Evolutionary conservation across 345 rosid species (phyloP), one percentile per base, ranked within the genome.

Genomic region (Dipteronia sinensis): DNA sequence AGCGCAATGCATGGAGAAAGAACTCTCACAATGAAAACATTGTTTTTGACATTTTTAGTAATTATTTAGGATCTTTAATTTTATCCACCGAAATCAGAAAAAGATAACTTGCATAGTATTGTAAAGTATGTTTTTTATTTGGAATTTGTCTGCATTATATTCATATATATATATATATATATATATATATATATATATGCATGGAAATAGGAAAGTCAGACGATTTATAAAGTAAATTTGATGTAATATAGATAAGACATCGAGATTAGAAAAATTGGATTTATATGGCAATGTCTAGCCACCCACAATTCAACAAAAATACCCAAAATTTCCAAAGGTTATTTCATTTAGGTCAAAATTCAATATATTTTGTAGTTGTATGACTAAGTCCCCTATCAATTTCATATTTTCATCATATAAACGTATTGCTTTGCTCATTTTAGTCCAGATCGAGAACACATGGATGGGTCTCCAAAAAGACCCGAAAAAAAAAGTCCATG

Each of bases 341-440:
- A 16, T 16, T 15, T 10, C 7, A 22, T 22, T 25, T 7, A 1
- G 1, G 51, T 38, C 51, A 2, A 12, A 11, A 6, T 72, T 58
- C n/a, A 34, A 20, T 53, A 38, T 71, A 55, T 71, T 31, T 23
- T 9, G n/a, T 31, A 29, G 0, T 23, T 4, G n/a, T 31, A 29
- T 1, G 42, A 71, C 1, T 9, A 53, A 34, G 46, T 51, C 53
- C 17, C 20, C 64, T 53, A 22, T 25, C 62, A 15, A 9, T 64
- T 27, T 64, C n/a, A n/a, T n/a, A n/a, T n/a, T n/a, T n/a, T n/a
- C 67, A 64, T 64, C 64, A 59, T 8, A 10, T 20, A 27, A 15
- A 64, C 34, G 67, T 29, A 64, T 9, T 64, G 67, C 40, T 64
- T 64, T 64, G 34, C 67, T 64, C 67, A 29, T 29, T 59, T 22